Base-by-base conservation (phyloP, 805 yeast species). In the Starmerella khaoyaiensis region DNA sequence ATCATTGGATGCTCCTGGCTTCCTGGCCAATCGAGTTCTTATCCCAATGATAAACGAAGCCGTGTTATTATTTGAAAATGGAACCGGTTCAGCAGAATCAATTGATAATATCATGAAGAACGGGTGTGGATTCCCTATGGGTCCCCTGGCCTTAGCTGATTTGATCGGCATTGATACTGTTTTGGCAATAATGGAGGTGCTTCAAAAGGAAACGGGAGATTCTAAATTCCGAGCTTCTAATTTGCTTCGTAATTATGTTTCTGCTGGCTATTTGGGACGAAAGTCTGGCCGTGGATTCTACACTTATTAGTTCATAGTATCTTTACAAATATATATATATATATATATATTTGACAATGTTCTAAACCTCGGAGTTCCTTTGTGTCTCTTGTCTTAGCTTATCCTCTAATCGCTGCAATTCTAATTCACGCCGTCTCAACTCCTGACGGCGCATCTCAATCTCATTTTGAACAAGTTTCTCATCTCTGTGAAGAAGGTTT, bases 391-490 rank as follows among this genome's bases (percentile, higher is more conserved):
- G 67, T 42, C 71, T 69, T 47, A 77, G 64, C 51, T 82, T 64
- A 52, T 71, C 76, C 53, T 76, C 94, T 48, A 83, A 79, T 47
- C 79, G 87, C 51, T 74, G 75, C 55, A 83, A 68, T 58, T 84
- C 94, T 51, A 74, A 71, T 59, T 84, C 96, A 54, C 94, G 72
- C 48, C 76, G 79, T 55, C 79, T 67, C 44, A 84, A 69, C 59
- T 84, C 95, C 53, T 76, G 75, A 50, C 90, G 69, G 65, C 84
- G 81, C 56, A 69, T 67, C 54, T 79, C 65, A 56, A 84, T 67
- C 58, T 83, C 94, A 54, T 77, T 80, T 61, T 84, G 94, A 19
- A 84, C 93, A 50, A 90, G 68, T 59, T 77, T 83, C 61, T 84
- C 95, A 56, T 80, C 81, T 30, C 81, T 79, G 53, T 69, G 76